Evolutionary conservation across 805 yeast genomes (phyloP).

Genomic region (Starmerella floricola): DNA sequence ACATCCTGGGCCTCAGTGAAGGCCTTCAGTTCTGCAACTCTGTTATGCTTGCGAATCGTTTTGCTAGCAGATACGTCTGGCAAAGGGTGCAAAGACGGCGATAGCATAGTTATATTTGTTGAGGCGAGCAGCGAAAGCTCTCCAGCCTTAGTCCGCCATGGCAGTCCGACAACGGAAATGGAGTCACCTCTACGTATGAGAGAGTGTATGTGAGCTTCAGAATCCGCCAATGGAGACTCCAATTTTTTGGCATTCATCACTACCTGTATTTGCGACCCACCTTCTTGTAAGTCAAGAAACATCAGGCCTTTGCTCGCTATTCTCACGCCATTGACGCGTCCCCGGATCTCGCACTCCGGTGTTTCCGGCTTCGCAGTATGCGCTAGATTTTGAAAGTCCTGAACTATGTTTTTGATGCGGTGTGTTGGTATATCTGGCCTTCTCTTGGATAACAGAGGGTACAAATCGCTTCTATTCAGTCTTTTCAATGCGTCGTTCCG

Average conservation of each 20-base stretch:
- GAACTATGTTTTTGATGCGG: constrained; percentile 5
- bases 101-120: constrained; percentile 39
- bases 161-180: constrained; percentile 51
- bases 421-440: not conserved
- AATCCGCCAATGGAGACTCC: constrained; percentile 31
- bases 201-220: constrained; percentile 32
- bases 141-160: constrained; percentile 66
- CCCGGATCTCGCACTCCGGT: constrained; percentile 27
- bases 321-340: constrained; percentile 48
- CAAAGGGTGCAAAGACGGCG: constrained; percentile 58
- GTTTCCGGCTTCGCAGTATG: constrained; percentile 13
- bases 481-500: constrained; percentile 14
- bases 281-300: constrained; percentile 59
- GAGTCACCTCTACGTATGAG: constrained; percentile 60
- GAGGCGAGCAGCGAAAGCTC: constrained; percentile 60
- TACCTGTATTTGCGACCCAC: constrained; percentile 40
- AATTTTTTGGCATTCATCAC: constrained; percentile 42
- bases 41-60: constrained; percentile 47
- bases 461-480: not conserved
- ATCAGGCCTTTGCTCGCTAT: constrained; percentile 56
- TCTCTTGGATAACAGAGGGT: constrained; percentile 11
- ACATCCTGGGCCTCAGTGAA: constrained; percentile 40
- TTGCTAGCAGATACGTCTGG: constrained; percentile 53
- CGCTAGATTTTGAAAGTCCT: constrained; percentile 1
- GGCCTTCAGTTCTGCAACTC: constrained; percentile 64